phyloP scores from a whole-genome alignment of 2,329 filamentous ascomycete genomes.

The Tolypocladium pustulatum region DNA sequence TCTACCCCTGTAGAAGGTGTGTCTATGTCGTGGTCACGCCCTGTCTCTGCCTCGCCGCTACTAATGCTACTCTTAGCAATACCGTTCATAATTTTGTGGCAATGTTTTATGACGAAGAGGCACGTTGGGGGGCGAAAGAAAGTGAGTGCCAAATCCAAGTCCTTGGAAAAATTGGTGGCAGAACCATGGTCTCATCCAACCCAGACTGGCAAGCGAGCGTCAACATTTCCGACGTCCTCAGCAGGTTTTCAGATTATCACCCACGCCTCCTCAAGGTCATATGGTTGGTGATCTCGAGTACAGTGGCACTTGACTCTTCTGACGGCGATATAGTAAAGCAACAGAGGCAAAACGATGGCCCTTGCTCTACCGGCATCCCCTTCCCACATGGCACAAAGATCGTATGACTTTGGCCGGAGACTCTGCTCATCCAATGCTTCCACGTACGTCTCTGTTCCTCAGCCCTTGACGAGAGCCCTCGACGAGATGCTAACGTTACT shows the following conservation, averaged over 20 bases:
- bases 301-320: neutral
- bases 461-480: too few relatives aligned
- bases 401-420: constrained; percentile 23
- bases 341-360: constrained; percentile 23
- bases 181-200: neutral
- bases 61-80: constrained; percentile 10
- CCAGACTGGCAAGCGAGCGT: constrained; percentile 21
- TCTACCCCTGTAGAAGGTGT: constrained; percentile 22
- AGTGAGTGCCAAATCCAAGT: constrained; percentile 2
- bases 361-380: constrained; percentile 21
- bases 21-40: neutral
- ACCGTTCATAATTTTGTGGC: constrained; percentile 23
- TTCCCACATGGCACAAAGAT: constrained; percentile 20
- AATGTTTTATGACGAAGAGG: constrained; percentile 16
- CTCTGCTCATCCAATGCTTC: constrained; percentile 27
- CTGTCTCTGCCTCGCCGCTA: neutral
- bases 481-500: neutral
- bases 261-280: constrained; percentile 15
- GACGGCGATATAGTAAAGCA: constrained; percentile 16
- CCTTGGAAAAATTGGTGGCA: neutral
- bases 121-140: constrained; percentile 7
- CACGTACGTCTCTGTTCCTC: constrained; percentile 13
- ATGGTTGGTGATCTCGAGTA: constrained; percentile 9
- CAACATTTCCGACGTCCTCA: constrained; percentile 15
- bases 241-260: constrained; percentile 17